These are phyloP conservation scores for Tricharina praecox DNA, from an alignment of 495 filamentous ascomycete species.

Conservation along the genomic window DNA sequence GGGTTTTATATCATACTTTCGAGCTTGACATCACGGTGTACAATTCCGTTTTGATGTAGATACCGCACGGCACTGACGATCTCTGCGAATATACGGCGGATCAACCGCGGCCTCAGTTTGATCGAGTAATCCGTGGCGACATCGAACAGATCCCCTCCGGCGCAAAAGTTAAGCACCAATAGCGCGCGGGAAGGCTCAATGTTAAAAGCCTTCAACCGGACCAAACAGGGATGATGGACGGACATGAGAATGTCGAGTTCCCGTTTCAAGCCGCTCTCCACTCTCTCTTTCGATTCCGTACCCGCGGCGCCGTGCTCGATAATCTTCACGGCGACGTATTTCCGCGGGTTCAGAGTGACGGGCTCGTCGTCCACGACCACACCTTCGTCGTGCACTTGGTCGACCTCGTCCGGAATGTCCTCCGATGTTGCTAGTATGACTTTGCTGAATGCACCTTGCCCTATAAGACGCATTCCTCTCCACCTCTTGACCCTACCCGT, in stretches of 20 bases:
- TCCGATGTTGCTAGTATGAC: slow-evolving; percentile 68
- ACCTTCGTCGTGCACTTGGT: slow-evolving; percentile 28
- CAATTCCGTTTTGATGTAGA: slow-evolving; percentile 69
- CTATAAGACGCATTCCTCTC: slow-evolving; percentile 60
- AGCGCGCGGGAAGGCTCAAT: slow-evolving; percentile 64
- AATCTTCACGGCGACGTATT: slow-evolving; percentile 84
- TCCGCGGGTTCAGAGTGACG: slow-evolving; percentile 36
- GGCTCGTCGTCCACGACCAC: slow-evolving; percentile 32
- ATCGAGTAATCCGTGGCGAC: slow-evolving; percentile 53
- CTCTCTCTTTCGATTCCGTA: slow-evolving; percentile 63
- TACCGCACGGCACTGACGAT: slow-evolving; percentile 70
- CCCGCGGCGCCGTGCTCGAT: slow-evolving; percentile 87
- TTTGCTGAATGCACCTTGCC: slow-evolving; percentile 88
- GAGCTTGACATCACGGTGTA: slow-evolving; percentile 93
- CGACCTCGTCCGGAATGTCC: slow-evolving; percentile 29
- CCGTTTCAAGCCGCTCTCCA: slow-evolving; percentile 81
- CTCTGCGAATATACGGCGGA: slow-evolving; percentile 80
- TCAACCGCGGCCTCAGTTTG: slow-evolving; percentile 46
- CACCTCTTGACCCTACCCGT: slow-evolving; percentile 46
- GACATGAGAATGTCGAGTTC: slow-evolving; percentile 84
- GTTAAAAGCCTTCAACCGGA: slow-evolving; percentile 75
- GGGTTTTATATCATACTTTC: slow-evolving; percentile 51
- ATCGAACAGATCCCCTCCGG: slow-evolving; percentile 90
- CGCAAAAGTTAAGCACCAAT: slow-evolving; percentile 76
- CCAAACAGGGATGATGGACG: slow-evolving; percentile 72